These are phyloP conservation scores for Penicillium concentricum DNA, from an alignment of 2,329 filamentous ascomycete species.

Conservation along the genomic window DNA sequence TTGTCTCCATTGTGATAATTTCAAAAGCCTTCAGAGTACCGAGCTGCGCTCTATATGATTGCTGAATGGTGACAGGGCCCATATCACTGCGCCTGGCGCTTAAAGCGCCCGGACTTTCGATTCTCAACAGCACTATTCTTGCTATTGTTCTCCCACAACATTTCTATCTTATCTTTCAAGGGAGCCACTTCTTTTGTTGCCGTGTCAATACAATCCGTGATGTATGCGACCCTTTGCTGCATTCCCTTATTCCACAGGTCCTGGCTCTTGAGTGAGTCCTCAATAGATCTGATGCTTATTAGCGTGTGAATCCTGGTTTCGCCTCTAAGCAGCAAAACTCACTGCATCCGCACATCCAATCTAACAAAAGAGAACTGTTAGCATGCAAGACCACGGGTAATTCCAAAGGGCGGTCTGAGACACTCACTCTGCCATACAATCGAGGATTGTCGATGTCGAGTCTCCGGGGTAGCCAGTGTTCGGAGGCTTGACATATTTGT, in stretches of 20 bases:
- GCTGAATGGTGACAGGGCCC: neutral
- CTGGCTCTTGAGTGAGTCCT: neutral
- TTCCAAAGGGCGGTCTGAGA: neutral
- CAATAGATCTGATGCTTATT: neutral
- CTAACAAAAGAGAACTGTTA: neutral
- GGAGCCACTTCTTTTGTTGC: neutral
- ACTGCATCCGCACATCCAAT: neutral
- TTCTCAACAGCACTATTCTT: neutral
- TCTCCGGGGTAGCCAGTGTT: neutral
- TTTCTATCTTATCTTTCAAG: neutral
- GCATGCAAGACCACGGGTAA: neutral
- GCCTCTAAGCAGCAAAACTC: neutral
- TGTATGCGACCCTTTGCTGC: neutral
- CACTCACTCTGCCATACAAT: neutral
- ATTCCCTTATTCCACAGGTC: neutral
- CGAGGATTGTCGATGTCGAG: neutral
- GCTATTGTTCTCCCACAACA: neutral
- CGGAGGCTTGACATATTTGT: neutral
- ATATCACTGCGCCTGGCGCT: no score
- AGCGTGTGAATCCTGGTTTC: neutral
- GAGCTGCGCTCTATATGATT: neutral
- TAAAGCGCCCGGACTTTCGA: no score
- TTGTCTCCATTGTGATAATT: neutral
- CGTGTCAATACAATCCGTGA: neutral
- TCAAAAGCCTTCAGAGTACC: neutral